Evolutionary conservation across 1,284 basidiomycete genomes (phyloP).

Genomic region (Grifola frondosa): DNA sequence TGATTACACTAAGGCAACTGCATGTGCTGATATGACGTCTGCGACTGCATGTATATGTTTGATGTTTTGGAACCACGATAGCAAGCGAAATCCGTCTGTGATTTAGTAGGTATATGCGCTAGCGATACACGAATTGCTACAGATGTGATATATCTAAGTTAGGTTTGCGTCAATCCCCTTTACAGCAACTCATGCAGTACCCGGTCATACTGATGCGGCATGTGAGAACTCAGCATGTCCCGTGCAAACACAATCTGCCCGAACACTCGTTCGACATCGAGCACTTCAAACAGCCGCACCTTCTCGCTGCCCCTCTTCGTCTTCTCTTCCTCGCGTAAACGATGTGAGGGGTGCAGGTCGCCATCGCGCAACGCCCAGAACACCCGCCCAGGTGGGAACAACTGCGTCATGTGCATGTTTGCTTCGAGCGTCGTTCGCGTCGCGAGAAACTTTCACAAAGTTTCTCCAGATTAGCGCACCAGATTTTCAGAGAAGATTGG

Average conservation of each 20-base stretch:
- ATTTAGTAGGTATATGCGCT: too few relatives aligned
- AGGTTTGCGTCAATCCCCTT: too few relatives aligned
- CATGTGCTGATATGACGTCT: too few relatives aligned
- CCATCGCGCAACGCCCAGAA: slow-evolving; percentile 75
- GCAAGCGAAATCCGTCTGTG: too few relatives aligned
- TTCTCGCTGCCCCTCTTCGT: slow-evolving; percentile 37
- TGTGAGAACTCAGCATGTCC: slow-evolving; percentile 70
- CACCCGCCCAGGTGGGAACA: slow-evolving; percentile 79
- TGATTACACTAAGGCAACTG: too few relatives aligned
- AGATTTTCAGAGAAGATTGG: slow-evolving; percentile 7
- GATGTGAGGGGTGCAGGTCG: slow-evolving; percentile 59
- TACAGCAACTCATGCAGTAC: slow-evolving; percentile 58
- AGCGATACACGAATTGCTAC: too few relatives aligned
- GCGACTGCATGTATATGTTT: too few relatives aligned
- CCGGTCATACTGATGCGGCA: slow-evolving; percentile 46
- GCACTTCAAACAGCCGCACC: slow-evolving; percentile 69
- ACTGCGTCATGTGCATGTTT: slow-evolving; percentile 74
- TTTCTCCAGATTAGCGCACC: too few relatives aligned
- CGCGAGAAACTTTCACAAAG: slow-evolving; percentile 65
- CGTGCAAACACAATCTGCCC: slow-evolving; percentile 78
- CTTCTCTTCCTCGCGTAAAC: slow-evolving; percentile 21
- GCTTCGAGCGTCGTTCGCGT: slow-evolving; percentile 82
- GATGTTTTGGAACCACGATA: too few relatives aligned
- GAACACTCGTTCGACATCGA: slow-evolving; percentile 74
- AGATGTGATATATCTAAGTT: too few relatives aligned